phyloP scores from a whole-genome alignment of 2,329 filamentous ascomycete species.

The Diaporthe nobilis region DNA sequence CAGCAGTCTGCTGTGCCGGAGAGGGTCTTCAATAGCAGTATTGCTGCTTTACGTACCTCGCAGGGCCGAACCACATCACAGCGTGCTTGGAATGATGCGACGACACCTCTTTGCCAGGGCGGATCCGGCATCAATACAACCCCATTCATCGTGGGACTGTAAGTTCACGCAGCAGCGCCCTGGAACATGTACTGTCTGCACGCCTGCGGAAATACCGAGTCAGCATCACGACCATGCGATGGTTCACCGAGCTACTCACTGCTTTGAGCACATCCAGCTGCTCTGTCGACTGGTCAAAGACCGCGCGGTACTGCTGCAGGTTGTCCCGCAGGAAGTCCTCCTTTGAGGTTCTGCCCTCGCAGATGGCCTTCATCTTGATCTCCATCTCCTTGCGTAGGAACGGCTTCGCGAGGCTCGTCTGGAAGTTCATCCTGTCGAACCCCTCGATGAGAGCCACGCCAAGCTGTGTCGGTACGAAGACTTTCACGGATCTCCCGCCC shows the following conservation, averaged over 20 bases:
- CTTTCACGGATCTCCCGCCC: constrained; percentile 72
- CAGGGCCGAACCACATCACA: too few species aligned
- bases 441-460: constrained; percentile 94
- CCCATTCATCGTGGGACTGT: too few species aligned
- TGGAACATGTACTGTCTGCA: constrained; percentile 70
- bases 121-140: neutral
- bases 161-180: constrained; percentile 1
- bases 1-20: neutral
- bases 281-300: constrained; percentile 86
- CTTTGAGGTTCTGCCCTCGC: constrained; percentile 84
- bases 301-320: constrained; percentile 86
- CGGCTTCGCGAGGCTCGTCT: constrained; percentile 93
- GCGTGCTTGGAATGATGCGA: neutral
- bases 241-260: constrained; percentile 59
- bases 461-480: constrained; percentile 93
- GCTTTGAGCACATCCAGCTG: constrained; percentile 77
- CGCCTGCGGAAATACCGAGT: constrained; percentile 53
- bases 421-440: constrained; percentile 94
- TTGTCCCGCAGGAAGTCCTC: constrained; percentile 85
- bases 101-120: neutral
- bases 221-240: constrained; percentile 38
- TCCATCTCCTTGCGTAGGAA: constrained; percentile 99
- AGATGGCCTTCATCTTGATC: constrained; percentile 95
- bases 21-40: neutral
- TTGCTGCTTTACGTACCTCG: neutral